These are phyloP conservation scores for Aspergillus fructus DNA, from an alignment of 2,329 filamentous ascomycete species.

Conservation along the genomic window DNA sequence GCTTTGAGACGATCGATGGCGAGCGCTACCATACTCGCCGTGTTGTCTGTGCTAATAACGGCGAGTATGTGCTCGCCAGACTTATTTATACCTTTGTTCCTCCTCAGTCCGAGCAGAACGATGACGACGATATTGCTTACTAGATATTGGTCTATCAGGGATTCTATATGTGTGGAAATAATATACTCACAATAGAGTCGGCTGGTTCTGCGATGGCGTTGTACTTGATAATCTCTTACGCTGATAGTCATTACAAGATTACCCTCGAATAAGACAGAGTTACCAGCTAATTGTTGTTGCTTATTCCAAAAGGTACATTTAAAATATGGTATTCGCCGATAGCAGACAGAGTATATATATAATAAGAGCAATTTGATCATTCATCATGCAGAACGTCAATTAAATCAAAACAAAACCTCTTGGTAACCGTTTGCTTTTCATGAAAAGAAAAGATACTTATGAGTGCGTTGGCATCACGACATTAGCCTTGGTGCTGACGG, in stretches of 20 bases:
- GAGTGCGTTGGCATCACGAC: conserved; percentile 80
- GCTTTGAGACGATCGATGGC: conserved; percentile 45
- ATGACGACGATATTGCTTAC: conserved; percentile 7
- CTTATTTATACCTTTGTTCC: conserved; percentile 42
- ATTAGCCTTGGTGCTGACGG: conserved; percentile 77
- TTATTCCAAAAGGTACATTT: not conserved
- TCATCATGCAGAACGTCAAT: not conserved
- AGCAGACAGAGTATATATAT: conserved; percentile 3
- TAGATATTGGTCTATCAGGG: not conserved
- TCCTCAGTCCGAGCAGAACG: conserved; percentile 1
- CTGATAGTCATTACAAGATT: not conserved
- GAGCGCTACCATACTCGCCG: conserved; percentile 44
- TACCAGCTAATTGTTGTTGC: not conserved
- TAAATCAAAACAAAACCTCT: not conserved
- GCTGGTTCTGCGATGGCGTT: not conserved
- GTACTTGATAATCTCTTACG: not conserved
- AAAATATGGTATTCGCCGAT: not conserved
- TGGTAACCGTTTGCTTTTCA: not conserved
- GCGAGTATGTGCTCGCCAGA: conserved; percentile 35
- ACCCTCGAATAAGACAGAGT: not conserved
- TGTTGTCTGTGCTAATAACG: conserved; percentile 40
- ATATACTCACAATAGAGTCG: not conserved
- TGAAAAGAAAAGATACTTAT: conserved; percentile 2
- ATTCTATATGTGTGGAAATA: not conserved
- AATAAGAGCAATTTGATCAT: conserved; percentile 2